A percentile compares a stretch with the other conserved stretches of the same genome.
phyloP scores from a whole-genome alignment of 225 moss, liverwort and hornwort species.

The Pseudoscleropodium purum region DNA sequence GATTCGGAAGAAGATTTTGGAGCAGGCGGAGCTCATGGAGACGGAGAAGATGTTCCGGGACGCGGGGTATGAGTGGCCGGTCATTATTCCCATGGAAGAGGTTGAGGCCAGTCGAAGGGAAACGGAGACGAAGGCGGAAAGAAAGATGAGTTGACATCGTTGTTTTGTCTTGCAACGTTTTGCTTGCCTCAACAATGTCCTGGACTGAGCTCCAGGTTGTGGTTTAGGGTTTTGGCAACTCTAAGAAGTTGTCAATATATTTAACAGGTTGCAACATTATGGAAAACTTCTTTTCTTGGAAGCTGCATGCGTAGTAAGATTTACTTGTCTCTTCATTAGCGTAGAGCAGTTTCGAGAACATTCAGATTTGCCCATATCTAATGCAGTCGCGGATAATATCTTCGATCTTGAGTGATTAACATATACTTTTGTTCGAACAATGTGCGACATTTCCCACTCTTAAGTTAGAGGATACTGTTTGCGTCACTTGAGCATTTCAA shows the following conservation, averaged over 20 bases:
- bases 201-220: constrained; percentile 10
- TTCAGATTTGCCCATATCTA: not conserved
- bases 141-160: not conserved
- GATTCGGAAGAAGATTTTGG: constrained; percentile 68
- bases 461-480: not conserved
- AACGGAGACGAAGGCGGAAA: not conserved
- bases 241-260: not conserved
- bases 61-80: constrained; percentile 80
- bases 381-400: not conserved
- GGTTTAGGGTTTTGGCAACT: not conserved
- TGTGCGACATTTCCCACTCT: not conserved
- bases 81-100: constrained; percentile 57
- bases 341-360: not conserved
- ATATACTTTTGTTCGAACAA: not conserved
- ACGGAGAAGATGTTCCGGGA: constrained; percentile 94
- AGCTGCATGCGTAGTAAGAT: not conserved
- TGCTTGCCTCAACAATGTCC: not conserved
- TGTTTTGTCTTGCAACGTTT: not conserved
- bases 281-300: not conserved
- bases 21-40: constrained; percentile 91
- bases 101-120: constrained; percentile 27
- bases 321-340: not conserved
- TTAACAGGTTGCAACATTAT: not conserved
- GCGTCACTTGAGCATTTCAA: not conserved
- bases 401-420: not conserved